Base-by-base conservation (phyloP, 1,284 basidiomycete genomes). In the Agroathelia rolfsii region DNA sequence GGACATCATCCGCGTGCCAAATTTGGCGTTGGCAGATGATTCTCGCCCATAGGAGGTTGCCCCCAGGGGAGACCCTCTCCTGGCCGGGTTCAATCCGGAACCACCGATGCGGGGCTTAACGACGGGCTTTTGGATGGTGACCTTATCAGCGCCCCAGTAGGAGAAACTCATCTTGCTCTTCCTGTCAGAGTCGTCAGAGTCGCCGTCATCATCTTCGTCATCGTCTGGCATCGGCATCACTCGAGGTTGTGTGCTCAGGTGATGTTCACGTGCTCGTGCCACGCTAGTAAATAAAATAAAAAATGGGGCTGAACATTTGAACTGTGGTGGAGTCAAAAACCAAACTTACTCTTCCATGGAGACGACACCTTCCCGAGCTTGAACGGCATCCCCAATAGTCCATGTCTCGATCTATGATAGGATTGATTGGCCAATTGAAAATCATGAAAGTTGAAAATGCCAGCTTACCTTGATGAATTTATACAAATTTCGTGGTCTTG, bases 151-250 rank as follows among this genome's bases (percentile, higher is more conserved):
- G 16, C 83, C 83, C 84, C 83, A 87, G 51, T 87, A 87, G 3
- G 84, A 88, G 57, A 87, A 87, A 59, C 79, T 83, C 84, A 87
- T 87, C 55, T 87, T 87, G 62, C 78, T 82, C 61, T 86, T 87
- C 53, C 76, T 72, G 51, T 87, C 83, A 6, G 82, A 86, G 45
- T 87, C 83, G 43, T 84, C 81, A 3, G 84, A 86, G 16, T 82
- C 81, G 15, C 52, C 59, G 14, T 54, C 70, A 6, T 48, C 56
- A 18, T 56, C 56, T 4, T 59, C 55, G 30, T 76, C 71, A 22
- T 72, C 66, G 18, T 62, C 61, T 4, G 80, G 80, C 42, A 83
- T 62, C 17, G 81, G 81, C 12, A 84, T 64, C 24, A 83, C 75
- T 46, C 64, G 64, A 5, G 81, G 81, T 44, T 81, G 75, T 7